Evolutionary conservation across 192 early-diverging fungal genomes (phyloP).

Genomic region (Umbelopsis ramanniana): DNA sequence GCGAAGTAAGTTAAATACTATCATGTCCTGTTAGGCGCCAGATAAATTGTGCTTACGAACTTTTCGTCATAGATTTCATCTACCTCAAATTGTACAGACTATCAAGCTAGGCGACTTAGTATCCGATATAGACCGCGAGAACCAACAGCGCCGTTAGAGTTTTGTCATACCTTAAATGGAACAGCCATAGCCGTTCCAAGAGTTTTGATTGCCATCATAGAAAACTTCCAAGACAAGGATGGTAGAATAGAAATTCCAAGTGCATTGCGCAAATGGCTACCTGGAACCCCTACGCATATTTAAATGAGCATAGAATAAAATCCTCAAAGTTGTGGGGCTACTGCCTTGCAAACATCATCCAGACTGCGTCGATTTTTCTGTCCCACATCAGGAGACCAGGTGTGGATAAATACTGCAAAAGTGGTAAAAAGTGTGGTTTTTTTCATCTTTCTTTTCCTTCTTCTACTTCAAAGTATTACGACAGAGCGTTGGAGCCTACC

Average conservation of each 20-base stretch:
- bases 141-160: slow-evolving; percentile 51
- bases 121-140: slow-evolving; percentile 59
- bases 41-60: background rate
- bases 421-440: too few species aligned
- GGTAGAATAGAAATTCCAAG: slow-evolving; percentile 75
- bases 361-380: background rate
- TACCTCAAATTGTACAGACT: slow-evolving; percentile 93
- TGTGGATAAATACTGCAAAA: too few species aligned
- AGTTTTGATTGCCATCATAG: slow-evolving; percentile 84
- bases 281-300: slow-evolving; percentile 36
- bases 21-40: background rate
- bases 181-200: slow-evolving; percentile 92
- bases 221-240: slow-evolving; percentile 76
- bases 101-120: slow-evolving; percentile 84
- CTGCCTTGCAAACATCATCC: background rate
- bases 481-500: too few species aligned
- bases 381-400: too few species aligned
- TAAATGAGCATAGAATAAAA: slow-evolving; percentile 15
- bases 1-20: slow-evolving; percentile 58
- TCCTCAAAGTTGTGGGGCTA: background rate
- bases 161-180: slow-evolving; percentile 92
- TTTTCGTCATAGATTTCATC: slow-evolving; percentile 68
- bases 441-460: too few species aligned
- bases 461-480: too few species aligned
- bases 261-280: slow-evolving; percentile 73